Evolutionary conservation across 2,329 filamentous ascomycete genomes (phyloP), one percentile per base, ranked within the genome.

Genomic region (Aspergillus sp.): DNA sequence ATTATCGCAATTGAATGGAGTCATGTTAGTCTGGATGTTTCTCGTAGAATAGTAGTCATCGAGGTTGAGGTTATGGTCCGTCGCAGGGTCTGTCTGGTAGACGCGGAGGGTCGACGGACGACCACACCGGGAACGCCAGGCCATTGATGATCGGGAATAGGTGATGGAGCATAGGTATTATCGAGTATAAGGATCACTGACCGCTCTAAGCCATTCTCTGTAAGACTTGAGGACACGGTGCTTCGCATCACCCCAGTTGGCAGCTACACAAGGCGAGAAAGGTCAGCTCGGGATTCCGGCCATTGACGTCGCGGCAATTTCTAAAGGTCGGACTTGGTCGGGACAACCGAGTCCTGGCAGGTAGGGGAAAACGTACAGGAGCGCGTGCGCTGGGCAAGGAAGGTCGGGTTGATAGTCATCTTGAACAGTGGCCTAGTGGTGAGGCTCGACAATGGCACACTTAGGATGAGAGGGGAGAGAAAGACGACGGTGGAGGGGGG

Each of bases 151-250:
- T 17, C n/a, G 38, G 39, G 23, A 17, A 27, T 25, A 17, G 19
- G 32, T 13, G 32, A 36, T 36, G 32, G 2, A 13, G 32, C 32
- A 48, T 47, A 25, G 39, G 47, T 52, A 58, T 42, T 17, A 36
- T 13, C 52, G 32, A 19, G 19, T 13, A 44, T 23, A 36, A 57
- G 68, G 60, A 39, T 57, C 58, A 88, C 93, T 76, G 89, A 99
- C 95, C 80, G 92, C 89, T 84, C 95, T 89, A 71, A 98, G 86
- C 95, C 95, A 99, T 83, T 94, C 90, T 77, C 95, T 86, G 83
- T 99, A 99, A 71, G 91, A 90, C 75, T 88, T 87, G 70, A 97
- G 80, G 66, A 97, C 95, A 83, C 94, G 88, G 77, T 83, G 84
- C 81, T 90, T 91, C 72, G 94, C 94, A 83, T 98, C 92, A 71